Evolutionary conservation across 2,329 filamentous ascomycete genomes (phyloP), one percentile per base, ranked within the genome.

Genomic region (Huntiella decipiens): DNA sequence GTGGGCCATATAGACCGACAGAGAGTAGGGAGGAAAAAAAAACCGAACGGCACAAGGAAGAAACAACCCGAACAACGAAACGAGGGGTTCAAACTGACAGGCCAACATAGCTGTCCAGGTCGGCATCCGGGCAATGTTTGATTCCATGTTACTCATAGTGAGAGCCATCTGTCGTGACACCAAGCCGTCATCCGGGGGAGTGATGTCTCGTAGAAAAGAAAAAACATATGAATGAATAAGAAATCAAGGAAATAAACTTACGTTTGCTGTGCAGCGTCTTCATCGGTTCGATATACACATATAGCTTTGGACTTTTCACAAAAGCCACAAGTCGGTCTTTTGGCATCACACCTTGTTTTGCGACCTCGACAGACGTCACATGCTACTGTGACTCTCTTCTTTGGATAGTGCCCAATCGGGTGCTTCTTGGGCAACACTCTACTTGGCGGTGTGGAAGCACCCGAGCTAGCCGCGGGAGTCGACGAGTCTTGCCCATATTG

Each of bases 351-450:
- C 6, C 48, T 40, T 8, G 51, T 54, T 37, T 53, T 53, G 41
- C 53, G 46, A 8, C 50, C 38, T 17, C 53, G 51, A 36, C 53
- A 54, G 3, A 53, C 48, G 13, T 54, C 50, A 34, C 53, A 54
- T 4, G 53, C 53, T 8, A 43, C 52, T 35, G 46, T 51, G 22
- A 52, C 53, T 3, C 53, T 46, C 35, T 53, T 53, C 46, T 54
- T 54, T 22, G 52, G 53, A 42, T 54, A 54, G 35, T 41, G 19
- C 6, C 13, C 12, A 34, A 32, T 32, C 4, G 28, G 11, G 4
- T 13, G 15, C 12, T 19, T 43, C 31, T 17, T 43, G 13, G 40
- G 6, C 28, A 31, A 13, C 4, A 15, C 38, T 48, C 31, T 48
- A 46, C 42, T 50, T 48, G 35, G 32, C n/a, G 4, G 35, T 2